Conservation (phyloP, 345 rosid species). For the Aquilaria sinensis region DNA sequence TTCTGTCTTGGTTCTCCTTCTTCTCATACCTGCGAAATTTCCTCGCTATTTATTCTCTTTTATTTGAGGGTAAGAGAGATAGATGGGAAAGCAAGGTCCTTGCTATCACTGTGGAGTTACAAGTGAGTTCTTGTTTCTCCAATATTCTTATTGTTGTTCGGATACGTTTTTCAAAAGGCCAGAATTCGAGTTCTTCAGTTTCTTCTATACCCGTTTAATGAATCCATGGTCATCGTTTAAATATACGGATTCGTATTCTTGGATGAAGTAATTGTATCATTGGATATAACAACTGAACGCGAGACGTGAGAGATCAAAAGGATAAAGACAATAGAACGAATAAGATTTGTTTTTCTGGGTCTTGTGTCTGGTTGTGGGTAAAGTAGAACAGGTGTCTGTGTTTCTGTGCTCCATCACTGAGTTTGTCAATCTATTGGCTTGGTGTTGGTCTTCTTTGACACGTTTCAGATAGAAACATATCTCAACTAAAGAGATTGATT, state of each 20-base stretch:
- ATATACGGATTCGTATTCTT: constrained; percentile 4
- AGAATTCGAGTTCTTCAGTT: constrained; percentile 11
- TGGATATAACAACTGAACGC: constrained; percentile 10
- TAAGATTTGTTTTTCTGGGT: constrained; percentile 2
- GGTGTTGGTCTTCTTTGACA: constrained; percentile 17
- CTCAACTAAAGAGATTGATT: constrained; percentile 11
- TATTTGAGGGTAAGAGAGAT: constrained; percentile 15
- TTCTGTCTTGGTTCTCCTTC: constrained; percentile 3
- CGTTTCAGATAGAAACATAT: constrained; percentile 16
- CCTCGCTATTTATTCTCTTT: constrained; percentile 14
- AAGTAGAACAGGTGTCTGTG: constrained; percentile 9
- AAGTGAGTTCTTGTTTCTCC: constrained; percentile 90
- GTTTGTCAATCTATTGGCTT: constrained; percentile 12
- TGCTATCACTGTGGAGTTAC: constrained; percentile 98
- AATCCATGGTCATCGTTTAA: not conserved
- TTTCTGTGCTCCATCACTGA: constrained; percentile 7
- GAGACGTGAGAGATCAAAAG: constrained; percentile 9
- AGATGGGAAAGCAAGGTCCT: constrained; percentile 97
- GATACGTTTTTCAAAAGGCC: not conserved
- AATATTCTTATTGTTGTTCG: not conserved
- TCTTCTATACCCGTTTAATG: not conserved
- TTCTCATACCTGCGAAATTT: constrained; percentile 13
- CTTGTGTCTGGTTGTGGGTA: constrained; percentile 21
- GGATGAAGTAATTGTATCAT: constrained; percentile 5
- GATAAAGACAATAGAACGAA: constrained; percentile 5